Evolutionary conservation across 352 stramenopile species (phyloP), one percentile per base, ranked within the genome.

Genomic region (Blastocystis sp.): DNA sequence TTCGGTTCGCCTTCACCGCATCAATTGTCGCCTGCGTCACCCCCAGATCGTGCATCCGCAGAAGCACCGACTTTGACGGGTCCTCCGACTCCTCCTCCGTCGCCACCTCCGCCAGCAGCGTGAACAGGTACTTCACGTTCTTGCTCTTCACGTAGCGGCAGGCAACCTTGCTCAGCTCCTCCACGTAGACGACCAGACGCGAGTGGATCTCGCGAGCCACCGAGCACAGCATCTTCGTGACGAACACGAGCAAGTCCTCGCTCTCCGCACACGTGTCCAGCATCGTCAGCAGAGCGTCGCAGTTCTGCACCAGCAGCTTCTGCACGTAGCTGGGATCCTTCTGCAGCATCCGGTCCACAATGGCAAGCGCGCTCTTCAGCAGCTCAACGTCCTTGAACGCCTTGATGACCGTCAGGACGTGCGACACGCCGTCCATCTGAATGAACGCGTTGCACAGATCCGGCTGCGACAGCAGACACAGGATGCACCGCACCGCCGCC

Each of bases 361-460:
- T 65, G n/a, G 61, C 21, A 40, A 81, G 53, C 32, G 69, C 46
- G 21, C 24, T 51, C 46, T 64, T 14, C 53, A 81, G 40, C 29
- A 81, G 46, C 14, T 81, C 69, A 40, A 63, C 29, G 53, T 64
- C 38, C 69, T 81, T 81, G 51, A 81, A 81, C 32, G 69, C 36
- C 69, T 81, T 81, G 18, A 81, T 38, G n/a, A 61, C 49, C 49
- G 49, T 40, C 40, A 81, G 63, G 48, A 81, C 40, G 53, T 64
- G 69, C 0, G 38, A 8, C 36, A 42, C 69, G 53, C 69, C 69
- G 4, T 81, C 48, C 44, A 64, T 64, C 24, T 32, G 0, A 21
- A 81, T 42, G 69, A 81, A 81, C 9, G 44, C 34, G 36, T 81
- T 44, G 53, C 48, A 81, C 69, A 81, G 53, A 40, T 81, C 69